Evolutionary conservation across 23 red algal species (phyloP).

Genomic region (Gracilariopsis chorda): DNA sequence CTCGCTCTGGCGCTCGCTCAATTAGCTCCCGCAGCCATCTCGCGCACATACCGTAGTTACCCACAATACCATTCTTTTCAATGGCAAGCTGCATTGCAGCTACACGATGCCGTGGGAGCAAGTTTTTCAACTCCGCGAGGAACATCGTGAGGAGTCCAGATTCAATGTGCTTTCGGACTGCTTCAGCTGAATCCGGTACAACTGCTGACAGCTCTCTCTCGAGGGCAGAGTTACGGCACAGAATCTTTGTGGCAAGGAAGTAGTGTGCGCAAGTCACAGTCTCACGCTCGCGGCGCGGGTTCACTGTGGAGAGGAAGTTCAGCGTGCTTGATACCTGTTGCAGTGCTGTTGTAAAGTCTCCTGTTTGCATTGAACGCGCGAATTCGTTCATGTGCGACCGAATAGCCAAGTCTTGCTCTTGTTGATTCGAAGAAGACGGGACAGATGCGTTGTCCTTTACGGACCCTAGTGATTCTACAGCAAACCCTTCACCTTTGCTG

Average conservation of each 20-base stretch:
- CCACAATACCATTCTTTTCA: constrained; percentile 56
- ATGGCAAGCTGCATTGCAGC: constrained; percentile 57
- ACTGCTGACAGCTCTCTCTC: constrained; percentile 17
- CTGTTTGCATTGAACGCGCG: constrained; percentile 59
- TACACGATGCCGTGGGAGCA: constrained; percentile 44
- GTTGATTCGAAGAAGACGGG: neutral
- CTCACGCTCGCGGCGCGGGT: constrained; percentile 46
- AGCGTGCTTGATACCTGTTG: constrained; percentile 46
- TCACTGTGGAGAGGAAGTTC: constrained; percentile 5
- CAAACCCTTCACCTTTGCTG: neutral
- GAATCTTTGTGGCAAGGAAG: constrained; percentile 50
- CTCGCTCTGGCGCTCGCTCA: constrained; percentile 22
- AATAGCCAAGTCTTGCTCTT: constrained; percentile 35
- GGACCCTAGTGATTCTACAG: neutral
- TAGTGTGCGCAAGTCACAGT: constrained; percentile 61
- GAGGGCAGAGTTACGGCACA: constrained; percentile 20
- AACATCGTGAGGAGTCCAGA: constrained; percentile 60
- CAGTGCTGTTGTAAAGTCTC: constrained; percentile 44
- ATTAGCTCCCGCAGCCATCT: constrained; percentile 55
- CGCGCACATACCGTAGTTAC: constrained; percentile 68
- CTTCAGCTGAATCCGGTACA: neutral
- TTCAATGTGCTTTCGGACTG: constrained; percentile 20
- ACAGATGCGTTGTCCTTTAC: neutral
- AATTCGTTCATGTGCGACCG: constrained; percentile 67
- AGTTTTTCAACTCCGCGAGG: constrained; percentile 54